Percentiles rank a stretch among this genome's conserved stretches.
phyloP scores from a whole-genome alignment of 108 stramenopile species.

The Nannochloropsis salina region DNA sequence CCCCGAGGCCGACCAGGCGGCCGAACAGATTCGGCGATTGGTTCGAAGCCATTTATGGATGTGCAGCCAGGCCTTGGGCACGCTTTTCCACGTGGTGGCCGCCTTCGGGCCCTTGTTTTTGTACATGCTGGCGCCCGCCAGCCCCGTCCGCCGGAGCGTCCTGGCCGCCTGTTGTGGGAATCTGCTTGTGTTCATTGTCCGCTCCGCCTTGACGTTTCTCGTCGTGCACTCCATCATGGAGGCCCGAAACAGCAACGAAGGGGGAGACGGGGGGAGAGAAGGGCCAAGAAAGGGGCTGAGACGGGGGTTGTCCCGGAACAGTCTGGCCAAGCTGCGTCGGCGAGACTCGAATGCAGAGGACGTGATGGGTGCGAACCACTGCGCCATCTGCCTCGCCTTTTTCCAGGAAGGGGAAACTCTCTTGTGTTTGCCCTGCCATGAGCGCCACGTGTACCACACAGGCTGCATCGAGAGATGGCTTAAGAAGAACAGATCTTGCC shows the following conservation, averaged over 20 bases:
- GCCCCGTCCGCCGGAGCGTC: neutral
- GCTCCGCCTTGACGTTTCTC: neutral
- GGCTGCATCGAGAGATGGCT: constrained; percentile 10
- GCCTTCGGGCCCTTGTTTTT: neutral
- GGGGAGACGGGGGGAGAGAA: neutral
- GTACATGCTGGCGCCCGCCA: neutral
- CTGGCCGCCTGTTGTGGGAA: neutral
- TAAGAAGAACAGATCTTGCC: neutral
- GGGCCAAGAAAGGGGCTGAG: neutral
- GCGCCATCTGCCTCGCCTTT: neutral
- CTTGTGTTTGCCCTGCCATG: neutral
- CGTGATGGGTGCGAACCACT: neutral
- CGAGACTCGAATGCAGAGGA: neutral
- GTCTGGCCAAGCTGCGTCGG: neutral
- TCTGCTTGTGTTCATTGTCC: neutral
- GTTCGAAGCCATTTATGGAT: neutral
- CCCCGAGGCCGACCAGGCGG: neutral
- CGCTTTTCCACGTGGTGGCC: constrained; percentile 11
- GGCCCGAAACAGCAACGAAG: neutral
- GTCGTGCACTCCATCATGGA: constrained; percentile 8
- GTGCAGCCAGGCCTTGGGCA: neutral
- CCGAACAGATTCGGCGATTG: neutral
- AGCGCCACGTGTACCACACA: neutral
- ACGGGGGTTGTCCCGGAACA: neutral
- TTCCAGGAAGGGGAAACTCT: neutral